phyloP scores from a whole-genome alignment of 306 rosid species.

The Amphicarpaea edgeworthii region DNA sequence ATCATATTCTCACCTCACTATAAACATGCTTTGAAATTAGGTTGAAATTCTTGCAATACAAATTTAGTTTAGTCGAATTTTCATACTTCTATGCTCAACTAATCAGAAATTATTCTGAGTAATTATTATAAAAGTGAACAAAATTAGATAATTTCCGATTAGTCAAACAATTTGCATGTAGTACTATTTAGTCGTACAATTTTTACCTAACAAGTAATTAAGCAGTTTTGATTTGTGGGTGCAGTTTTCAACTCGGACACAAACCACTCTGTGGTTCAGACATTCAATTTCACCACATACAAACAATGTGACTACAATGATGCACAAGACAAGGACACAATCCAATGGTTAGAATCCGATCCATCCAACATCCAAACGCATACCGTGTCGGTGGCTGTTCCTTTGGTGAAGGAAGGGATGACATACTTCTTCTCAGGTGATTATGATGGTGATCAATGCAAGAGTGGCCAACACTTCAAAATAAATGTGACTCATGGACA shows the following conservation, averaged over 20 bases:
- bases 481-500: slow-evolving; percentile 74
- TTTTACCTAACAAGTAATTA: neutral
- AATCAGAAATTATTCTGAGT: too few relatives aligned
- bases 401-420: slow-evolving; percentile 69
- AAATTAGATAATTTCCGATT: too few relatives aligned
- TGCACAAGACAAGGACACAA: slow-evolving; percentile 71
- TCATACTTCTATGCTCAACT: too few relatives aligned
- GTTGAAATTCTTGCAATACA: neutral
- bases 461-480: slow-evolving; percentile 73
- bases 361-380: slow-evolving; percentile 64
- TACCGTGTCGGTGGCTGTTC: slow-evolving; percentile 65
- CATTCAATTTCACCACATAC: slow-evolving; percentile 79
- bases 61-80: neutral
- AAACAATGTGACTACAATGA: slow-evolving; percentile 72
- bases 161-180: too few relatives aligned
- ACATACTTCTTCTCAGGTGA: slow-evolving; percentile 82
- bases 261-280: slow-evolving; percentile 79
- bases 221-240: neutral
- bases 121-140: too few relatives aligned
- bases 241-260: slow-evolving; percentile 88
- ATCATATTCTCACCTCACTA: neutral
- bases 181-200: too few relatives aligned
- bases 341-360: slow-evolving; percentile 67
- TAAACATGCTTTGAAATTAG: neutral
- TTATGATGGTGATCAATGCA: slow-evolving; percentile 91